Conservation (phyloP, 2,329 filamentous ascomycete genomes). For the Byssoonygena ceratinophila region DNA sequence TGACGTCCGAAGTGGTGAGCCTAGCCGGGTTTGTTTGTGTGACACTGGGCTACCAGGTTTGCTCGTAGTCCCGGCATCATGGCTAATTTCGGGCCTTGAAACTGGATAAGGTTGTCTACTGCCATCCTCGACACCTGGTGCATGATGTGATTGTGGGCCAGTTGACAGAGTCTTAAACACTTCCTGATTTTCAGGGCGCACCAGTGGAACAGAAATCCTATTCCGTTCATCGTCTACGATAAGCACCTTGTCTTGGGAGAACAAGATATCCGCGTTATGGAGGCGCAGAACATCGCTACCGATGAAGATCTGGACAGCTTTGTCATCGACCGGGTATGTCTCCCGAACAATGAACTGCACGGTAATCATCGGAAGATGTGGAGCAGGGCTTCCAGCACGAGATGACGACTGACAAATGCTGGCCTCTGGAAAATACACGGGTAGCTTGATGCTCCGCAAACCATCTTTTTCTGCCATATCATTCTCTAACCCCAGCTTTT, state of each 20-base stretch:
- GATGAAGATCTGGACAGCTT: constrained; percentile 70
- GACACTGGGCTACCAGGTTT: constrained; percentile 14
- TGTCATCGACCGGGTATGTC: constrained; percentile 38
- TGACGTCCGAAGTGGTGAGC: constrained; percentile 20
- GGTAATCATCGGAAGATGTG: constrained; percentile 70
- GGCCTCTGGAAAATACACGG: constrained; percentile 84
- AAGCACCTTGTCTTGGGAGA: constrained; percentile 83
- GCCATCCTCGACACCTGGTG: constrained; percentile 9
- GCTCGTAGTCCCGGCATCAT: constrained; percentile 8
- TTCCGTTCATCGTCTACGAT: constrained; percentile 77
- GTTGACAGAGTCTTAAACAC: constrained; percentile 69
- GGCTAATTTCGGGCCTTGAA: neutral
- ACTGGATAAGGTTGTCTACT: neutral
- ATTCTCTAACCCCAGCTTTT: constrained; percentile 59
- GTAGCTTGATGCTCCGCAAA: constrained; percentile 58
- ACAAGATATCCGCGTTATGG: constrained; percentile 80
- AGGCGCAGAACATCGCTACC: constrained; percentile 78
- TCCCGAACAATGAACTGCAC: constrained; percentile 65
- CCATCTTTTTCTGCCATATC: constrained; percentile 58
- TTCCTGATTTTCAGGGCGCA: constrained; percentile 77
- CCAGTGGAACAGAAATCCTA: constrained; percentile 81
- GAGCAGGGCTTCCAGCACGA: constrained; percentile 59
- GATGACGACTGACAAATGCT: constrained; percentile 63
- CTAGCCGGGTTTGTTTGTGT: constrained; percentile 21
- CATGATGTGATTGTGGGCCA: constrained; percentile 26